These are phyloP conservation scores for Mycena sp. DNA, from an alignment of 1,284 basidiomycete genomes.

Conservation along the genomic window DNA sequence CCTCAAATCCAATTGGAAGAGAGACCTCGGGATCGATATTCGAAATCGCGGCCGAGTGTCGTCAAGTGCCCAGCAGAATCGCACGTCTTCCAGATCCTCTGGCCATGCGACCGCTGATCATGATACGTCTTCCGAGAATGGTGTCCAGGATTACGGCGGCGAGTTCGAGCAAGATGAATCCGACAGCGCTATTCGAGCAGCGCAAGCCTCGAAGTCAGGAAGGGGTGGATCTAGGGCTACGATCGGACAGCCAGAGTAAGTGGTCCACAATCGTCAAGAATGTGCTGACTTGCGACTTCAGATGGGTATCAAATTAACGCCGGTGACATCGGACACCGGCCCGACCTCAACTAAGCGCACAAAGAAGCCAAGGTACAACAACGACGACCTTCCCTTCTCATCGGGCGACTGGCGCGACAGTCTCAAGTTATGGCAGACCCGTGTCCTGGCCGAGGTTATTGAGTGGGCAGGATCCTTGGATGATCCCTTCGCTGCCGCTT, in stretches of 20 bases:
- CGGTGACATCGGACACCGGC: background rate
- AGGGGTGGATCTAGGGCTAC: background rate
- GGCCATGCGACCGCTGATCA: too few species aligned
- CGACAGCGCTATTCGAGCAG: background rate
- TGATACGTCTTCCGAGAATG: background rate
- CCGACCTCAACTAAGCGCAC: background rate
- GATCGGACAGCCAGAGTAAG: background rate
- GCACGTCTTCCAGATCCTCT: too few species aligned
- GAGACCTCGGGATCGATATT: background rate
- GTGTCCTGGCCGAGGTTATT: background rate
- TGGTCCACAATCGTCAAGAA: background rate
- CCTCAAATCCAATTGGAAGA: background rate
- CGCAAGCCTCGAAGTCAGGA: background rate
- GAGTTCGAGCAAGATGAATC: background rate
- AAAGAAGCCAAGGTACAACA: background rate
- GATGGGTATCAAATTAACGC: background rate
- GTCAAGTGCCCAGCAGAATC: too few species aligned
- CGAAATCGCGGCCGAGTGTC: too few species aligned
- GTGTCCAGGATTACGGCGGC: background rate
- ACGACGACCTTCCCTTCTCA: background rate
- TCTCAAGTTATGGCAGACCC: background rate
- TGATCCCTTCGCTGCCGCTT: background rate
- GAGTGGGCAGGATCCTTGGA: background rate
- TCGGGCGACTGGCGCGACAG: background rate
- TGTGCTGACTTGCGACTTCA: background rate